Base-by-base conservation (phyloP, 2,329 filamentous ascomycete species). In the Diaporthe capsici region DNA sequence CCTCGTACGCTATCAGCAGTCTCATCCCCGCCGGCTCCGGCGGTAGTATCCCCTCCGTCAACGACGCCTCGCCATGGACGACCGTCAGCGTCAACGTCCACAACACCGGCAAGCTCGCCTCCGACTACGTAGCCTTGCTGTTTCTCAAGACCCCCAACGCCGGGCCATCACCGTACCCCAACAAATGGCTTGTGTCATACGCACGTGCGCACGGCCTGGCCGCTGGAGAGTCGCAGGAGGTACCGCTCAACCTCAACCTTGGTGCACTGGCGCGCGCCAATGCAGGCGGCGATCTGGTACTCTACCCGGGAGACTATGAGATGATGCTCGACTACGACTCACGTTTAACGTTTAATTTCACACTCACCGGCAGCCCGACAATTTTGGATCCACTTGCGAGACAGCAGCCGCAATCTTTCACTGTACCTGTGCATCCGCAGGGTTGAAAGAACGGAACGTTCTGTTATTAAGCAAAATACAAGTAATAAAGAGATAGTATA, bases 101-200 rank as follows among this genome's bases (percentile, higher is more conserved):
- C 12, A 61, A 61, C 57, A 61, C 22, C 10, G 57, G 34, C 57
- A 15, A 58, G 20, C 7, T 37, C 55, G 55, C 55, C 31, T 58
- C 55, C 1, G 55, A 58, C 55, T 37, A 58, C 20, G 55, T 58
- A 2, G 55, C 55, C 31, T 13, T 58, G 55, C 55, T 58, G 1
- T 58, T 58, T 17, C 31, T 58, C 20, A 37, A 22, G 31, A 37
- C 55, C 4, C 55, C 55, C 20, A 58, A 34, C 10, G 55, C 55
- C 28, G 55, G 55, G 3, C 55, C 55, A n/a, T 37, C 55, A 20
- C 55, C 55, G 31, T 58, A 37, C 20, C 55, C 55, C 9, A 58
- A 58, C 31, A 58, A 58, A 20, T 58, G 55, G 55, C 55, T 58
- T 10, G 55, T 37, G 28, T 58, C 55, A 9, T 58, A 58, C 55